Conservation (phyloP, 441 rosid genomes). For the Syzygium malaccense region DNA sequence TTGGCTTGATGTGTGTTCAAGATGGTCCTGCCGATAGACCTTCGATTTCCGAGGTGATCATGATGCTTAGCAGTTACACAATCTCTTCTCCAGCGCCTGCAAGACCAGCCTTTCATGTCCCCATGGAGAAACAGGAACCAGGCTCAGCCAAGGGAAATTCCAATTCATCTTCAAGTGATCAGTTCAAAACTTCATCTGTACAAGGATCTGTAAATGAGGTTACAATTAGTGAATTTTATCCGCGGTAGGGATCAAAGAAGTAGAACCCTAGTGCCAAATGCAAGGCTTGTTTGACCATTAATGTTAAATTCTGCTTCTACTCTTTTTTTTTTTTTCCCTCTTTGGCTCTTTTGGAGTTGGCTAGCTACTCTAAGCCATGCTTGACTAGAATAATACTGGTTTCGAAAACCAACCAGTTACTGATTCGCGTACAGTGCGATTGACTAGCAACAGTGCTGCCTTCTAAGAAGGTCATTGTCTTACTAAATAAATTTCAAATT, state of each 20-base stretch:
- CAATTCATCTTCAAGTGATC: neutral
- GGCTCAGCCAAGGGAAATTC: neutral
- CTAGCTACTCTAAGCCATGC: neutral
- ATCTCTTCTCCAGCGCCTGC: neutral
- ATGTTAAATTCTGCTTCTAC: neutral
- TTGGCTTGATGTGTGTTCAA: slow-evolving; percentile 22
- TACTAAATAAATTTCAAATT: neutral
- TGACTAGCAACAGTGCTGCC: neutral
- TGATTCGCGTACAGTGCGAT: neutral
- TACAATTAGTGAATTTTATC: neutral
- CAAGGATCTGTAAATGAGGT: neutral
- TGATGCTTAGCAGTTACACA: slow-evolving; percentile 17
- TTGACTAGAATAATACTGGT: neutral
- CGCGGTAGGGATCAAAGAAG: neutral
- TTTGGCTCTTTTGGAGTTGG: neutral
- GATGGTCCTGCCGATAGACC: slow-evolving; percentile 17
- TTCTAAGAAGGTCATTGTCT: neutral
- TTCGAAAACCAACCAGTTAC: neutral
- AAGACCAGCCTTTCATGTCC: neutral
- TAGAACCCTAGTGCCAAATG: neutral
- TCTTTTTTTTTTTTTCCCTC: neutral
- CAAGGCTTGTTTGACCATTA: neutral
- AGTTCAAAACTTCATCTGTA: neutral
- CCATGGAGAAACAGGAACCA: neutral
- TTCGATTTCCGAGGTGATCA: slow-evolving; percentile 5